phyloP scores from a whole-genome alignment of 768 basidiomycete genomes.

The Nevesoporus exiguus region DNA sequence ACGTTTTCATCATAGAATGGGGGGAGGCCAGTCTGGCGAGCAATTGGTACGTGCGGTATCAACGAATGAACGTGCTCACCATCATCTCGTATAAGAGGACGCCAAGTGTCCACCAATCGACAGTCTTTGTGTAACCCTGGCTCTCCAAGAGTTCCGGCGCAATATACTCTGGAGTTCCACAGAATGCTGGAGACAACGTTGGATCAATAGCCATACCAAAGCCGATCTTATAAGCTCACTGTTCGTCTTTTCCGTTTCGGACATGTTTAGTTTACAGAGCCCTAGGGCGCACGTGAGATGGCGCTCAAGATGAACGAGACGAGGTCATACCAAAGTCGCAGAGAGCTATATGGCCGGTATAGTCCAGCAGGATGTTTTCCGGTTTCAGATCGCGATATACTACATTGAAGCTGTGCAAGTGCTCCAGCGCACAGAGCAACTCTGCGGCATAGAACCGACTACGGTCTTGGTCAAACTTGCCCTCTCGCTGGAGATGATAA shows the following conservation, averaged over 20 bases:
- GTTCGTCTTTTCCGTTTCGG: slow-evolving; percentile 95
- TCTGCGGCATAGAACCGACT: slow-evolving; percentile 99
- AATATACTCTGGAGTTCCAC: slow-evolving; percentile 98
- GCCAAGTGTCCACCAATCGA: slow-evolving; percentile 99
- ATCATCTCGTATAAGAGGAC: slow-evolving; percentile 97
- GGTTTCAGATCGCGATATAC: slow-evolving; percentile 98
- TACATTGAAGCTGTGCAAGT: slow-evolving; percentile 96
- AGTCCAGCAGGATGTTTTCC: slow-evolving; percentile 96
- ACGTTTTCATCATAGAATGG: slow-evolving; percentile 99
- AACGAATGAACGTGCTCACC: slow-evolving; percentile 38
- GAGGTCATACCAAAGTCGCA: slow-evolving; percentile 81
- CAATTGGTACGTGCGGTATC: slow-evolving; percentile 5
- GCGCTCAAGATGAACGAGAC: not conserved
- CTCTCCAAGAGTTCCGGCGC: slow-evolving; percentile 96
- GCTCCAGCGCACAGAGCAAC: slow-evolving; percentile 89
- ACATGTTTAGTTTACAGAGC: slow-evolving; percentile 96
- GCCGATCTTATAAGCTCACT: slow-evolving; percentile 43
- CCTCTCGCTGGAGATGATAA: slow-evolving; percentile 95
- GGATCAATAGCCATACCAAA: slow-evolving; percentile 1
- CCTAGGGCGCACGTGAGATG: slow-evolving; percentile 35
- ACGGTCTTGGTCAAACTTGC: slow-evolving; percentile 90
- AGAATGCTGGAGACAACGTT: slow-evolving; percentile 63
- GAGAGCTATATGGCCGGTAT: slow-evolving; percentile 95
- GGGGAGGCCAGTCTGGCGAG: slow-evolving; percentile 79
- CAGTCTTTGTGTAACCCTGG: slow-evolving; percentile 95